Evolutionary conservation across 352 stramenopile species (phyloP).

Genomic region (Pythium insidiosum): DNA sequence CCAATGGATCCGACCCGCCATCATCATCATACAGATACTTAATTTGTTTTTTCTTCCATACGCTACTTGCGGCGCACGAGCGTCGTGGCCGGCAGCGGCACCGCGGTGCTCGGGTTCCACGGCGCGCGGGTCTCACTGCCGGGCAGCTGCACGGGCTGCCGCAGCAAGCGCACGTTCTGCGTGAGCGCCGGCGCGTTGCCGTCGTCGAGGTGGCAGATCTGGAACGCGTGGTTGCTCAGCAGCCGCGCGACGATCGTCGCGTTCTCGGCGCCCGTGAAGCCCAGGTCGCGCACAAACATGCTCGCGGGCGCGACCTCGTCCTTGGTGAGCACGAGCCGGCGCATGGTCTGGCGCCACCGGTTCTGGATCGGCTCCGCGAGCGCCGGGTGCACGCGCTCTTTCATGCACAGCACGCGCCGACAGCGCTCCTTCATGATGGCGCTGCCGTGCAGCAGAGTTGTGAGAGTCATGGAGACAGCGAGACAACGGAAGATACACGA

Average conservation of each 20-base stretch:
- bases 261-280: slow-evolving; percentile 64
- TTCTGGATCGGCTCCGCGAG: slow-evolving; percentile 43
- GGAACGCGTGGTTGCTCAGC: slow-evolving; percentile 67
- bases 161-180: slow-evolving; percentile 76
- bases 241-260: slow-evolving; percentile 51
- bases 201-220: slow-evolving; percentile 80
- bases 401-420: slow-evolving; percentile 65
- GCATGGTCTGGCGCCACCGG: slow-evolving; percentile 34
- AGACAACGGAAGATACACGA: not conserved
- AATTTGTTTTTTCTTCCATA: slow-evolving; percentile 1
- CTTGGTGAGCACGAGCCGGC: slow-evolving; percentile 23
- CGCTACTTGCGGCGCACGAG: not conserved
- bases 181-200: slow-evolving; percentile 71
- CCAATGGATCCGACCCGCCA: not conserved
- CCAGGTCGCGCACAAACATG: slow-evolving; percentile 72
- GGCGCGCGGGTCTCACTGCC: slow-evolving; percentile 12
- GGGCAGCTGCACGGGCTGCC: slow-evolving; percentile 22
- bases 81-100: not conserved
- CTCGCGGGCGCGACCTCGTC: slow-evolving; percentile 43
- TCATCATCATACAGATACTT: not conserved
- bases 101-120: slow-evolving; percentile 23
- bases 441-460: slow-evolving; percentile 4
- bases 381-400: slow-evolving; percentile 42
- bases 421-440: slow-evolving; percentile 48
- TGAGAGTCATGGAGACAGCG: not conserved